phyloP scores from a whole-genome alignment of 306 rosid genomes.

The Quercus mongolica region DNA sequence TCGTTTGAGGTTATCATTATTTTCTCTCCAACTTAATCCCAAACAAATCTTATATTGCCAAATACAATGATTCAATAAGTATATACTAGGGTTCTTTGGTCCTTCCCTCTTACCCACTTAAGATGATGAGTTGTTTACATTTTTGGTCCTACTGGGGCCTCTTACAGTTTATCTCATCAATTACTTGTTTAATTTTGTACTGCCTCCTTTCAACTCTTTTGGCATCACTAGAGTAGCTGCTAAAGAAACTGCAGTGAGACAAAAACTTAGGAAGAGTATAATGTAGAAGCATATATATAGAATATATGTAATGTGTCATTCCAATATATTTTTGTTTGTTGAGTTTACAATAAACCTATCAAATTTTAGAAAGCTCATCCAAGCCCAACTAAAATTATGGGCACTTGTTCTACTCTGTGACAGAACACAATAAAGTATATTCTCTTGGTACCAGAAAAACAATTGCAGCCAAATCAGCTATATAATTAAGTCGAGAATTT shows the following conservation, averaged over 20 bases:
- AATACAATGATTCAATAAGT: slow-evolving; percentile 18
- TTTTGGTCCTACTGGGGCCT: slow-evolving; percentile 29
- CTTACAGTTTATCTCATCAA: slow-evolving; percentile 24
- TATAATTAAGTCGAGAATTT: slow-evolving; percentile 1
- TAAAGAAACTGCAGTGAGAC: slow-evolving; percentile 25
- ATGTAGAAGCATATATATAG: not conserved
- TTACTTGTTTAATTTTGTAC: slow-evolving; percentile 31
- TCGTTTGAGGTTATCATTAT: too few species aligned
- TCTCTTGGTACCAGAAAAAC: slow-evolving; percentile 13
- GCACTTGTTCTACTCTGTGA: slow-evolving; percentile 85
- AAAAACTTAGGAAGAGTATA: slow-evolving; percentile 24
- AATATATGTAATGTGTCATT: not conserved
- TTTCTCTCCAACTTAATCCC: not conserved
- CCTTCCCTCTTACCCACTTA: slow-evolving; percentile 12
- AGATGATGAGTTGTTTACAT: not conserved
- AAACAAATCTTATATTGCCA: slow-evolving; percentile 25
- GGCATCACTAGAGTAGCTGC: slow-evolving; percentile 22
- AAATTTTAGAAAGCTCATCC: too few species aligned
- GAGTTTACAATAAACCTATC: too few species aligned
- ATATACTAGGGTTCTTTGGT: slow-evolving; percentile 18
- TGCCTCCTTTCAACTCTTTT: slow-evolving; percentile 31
- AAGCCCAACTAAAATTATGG: slow-evolving; percentile 24
- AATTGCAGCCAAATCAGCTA: slow-evolving; percentile 12
- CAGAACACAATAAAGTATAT: slow-evolving; percentile 28
- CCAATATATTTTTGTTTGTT: not conserved